Percentiles rank a stretch among this genome's conserved stretches.
These are phyloP conservation scores for Monosporascus sp. DNA, from an alignment of 2,329 filamentous ascomycete genomes.

Conservation along the genomic window DNA sequence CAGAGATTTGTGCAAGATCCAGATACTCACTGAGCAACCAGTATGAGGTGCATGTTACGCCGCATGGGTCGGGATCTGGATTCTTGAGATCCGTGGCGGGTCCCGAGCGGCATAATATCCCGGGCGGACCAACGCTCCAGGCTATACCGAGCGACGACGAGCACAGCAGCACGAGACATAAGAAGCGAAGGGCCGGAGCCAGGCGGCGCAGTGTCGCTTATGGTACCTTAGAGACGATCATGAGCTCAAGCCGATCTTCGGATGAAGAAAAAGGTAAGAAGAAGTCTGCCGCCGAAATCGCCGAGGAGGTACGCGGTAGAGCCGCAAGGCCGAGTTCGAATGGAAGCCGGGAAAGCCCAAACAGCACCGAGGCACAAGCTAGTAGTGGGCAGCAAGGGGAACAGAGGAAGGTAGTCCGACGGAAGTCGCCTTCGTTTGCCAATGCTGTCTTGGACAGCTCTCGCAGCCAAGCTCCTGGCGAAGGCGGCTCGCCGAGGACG, in stretches of 20 bases:
- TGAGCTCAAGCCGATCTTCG: slow-evolving; percentile 60
- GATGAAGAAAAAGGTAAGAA: slow-evolving; percentile 58
- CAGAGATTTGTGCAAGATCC: slow-evolving; percentile 61
- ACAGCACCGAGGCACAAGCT: slow-evolving; percentile 22
- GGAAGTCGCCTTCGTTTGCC: slow-evolving; percentile 39
- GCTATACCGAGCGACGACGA: slow-evolving; percentile 54
- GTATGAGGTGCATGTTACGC: slow-evolving; percentile 60
- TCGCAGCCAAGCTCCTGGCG: slow-evolving; percentile 23
- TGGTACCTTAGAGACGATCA: slow-evolving; percentile 61
- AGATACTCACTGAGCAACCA: slow-evolving; percentile 62
- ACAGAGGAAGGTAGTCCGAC: slow-evolving; percentile 20
- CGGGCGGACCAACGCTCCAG: slow-evolving; percentile 50
- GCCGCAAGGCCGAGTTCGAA: slow-evolving; percentile 30
- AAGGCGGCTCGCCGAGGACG: slow-evolving; percentile 25
- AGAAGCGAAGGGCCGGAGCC: slow-evolving; percentile 35
- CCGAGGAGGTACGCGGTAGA: slow-evolving; percentile 49
- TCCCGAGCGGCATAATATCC: slow-evolving; percentile 23
- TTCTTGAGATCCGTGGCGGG: slow-evolving; percentile 32
- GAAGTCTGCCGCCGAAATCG: slow-evolving; percentile 52
- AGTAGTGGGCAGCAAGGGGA: slow-evolving; percentile 16
- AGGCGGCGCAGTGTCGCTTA: slow-evolving; percentile 51
- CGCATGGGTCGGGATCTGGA: slow-evolving; percentile 52
- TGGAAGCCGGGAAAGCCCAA: slow-evolving; percentile 24
- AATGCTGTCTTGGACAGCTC: slow-evolving; percentile 41
- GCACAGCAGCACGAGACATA: slow-evolving; percentile 32